These are phyloP conservation scores for Pseudopyrenochaeta lycopersici DNA, from an alignment of 2,329 filamentous ascomycete genomes.

Conservation along the genomic window DNA sequence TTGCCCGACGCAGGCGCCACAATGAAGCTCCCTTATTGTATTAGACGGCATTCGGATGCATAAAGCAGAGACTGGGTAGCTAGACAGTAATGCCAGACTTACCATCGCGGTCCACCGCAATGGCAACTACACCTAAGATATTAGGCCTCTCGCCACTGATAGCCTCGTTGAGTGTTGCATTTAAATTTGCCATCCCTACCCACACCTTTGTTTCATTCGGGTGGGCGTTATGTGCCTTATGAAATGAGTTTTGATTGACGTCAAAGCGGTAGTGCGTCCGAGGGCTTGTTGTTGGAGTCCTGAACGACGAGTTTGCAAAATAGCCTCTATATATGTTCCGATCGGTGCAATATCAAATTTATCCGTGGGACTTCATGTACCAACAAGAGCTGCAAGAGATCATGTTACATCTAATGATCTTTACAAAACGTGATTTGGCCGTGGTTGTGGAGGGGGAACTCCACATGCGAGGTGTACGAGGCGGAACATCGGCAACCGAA, in stretches of 20 bases:
- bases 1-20: slow-evolving; percentile 9
- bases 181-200: background rate
- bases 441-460: background rate
- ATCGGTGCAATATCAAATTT: no score
- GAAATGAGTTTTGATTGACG: no score
- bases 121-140: background rate
- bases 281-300: no score
- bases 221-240: no score
- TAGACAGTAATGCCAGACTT: background rate
- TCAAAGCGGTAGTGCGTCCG: no score
- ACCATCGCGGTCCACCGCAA: background rate
- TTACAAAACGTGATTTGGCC: background rate
- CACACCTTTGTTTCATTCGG: background rate
- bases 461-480: slow-evolving; percentile 3
- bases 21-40: slow-evolving; percentile 1
- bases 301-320: no score
- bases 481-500: background rate
- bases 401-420: background rate
- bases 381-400: no score
- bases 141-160: background rate
- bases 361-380: no score
- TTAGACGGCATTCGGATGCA: background rate
- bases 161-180: background rate
- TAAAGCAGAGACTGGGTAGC: background rate
- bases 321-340: no score